phyloP scores from a whole-genome alignment of 2,329 filamentous ascomycete species.

The Microascus cirrosus region DNA sequence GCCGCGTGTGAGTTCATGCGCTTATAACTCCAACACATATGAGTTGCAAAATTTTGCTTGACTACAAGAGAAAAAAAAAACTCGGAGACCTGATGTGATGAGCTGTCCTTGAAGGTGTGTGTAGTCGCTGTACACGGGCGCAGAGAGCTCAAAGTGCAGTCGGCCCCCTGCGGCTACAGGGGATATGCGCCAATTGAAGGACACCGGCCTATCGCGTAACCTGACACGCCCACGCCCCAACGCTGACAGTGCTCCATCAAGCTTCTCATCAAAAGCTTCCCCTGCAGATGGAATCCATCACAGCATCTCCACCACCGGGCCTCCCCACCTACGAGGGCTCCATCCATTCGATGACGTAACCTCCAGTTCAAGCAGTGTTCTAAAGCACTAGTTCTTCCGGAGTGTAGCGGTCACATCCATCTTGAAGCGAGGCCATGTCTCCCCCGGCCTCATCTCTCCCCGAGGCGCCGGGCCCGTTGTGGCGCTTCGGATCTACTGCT shows the following conservation, averaged over 20 bases:
- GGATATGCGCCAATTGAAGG: not conserved
- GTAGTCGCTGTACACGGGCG: not conserved
- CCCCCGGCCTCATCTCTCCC: constrained; percentile 7
- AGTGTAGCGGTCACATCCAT: no score
- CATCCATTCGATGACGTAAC: not conserved
- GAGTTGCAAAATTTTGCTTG: not conserved
- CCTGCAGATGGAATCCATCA: not conserved
- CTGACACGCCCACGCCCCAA: not conserved
- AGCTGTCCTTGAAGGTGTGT: not conserved
- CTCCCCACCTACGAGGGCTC: no score
- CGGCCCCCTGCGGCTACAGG: not conserved
- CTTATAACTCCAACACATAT: not conserved
- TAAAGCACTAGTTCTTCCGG: not conserved
- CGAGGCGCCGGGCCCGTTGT: constrained; percentile 47
- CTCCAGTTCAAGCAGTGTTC: not conserved
- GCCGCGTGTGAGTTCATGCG: not conserved
- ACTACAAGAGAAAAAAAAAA: no score
- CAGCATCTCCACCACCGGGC: not conserved
- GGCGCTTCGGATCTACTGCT: constrained; percentile 62
- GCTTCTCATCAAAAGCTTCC: not conserved
- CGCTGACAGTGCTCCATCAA: not conserved
- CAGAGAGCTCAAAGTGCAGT: not conserved
- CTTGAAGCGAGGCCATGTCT: not conserved
- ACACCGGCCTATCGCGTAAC: not conserved
- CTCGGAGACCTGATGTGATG: not conserved